These are phyloP conservation scores for Jaapia argillacea DNA, from an alignment of 768 basidiomycete species.

Conservation along the genomic window DNA sequence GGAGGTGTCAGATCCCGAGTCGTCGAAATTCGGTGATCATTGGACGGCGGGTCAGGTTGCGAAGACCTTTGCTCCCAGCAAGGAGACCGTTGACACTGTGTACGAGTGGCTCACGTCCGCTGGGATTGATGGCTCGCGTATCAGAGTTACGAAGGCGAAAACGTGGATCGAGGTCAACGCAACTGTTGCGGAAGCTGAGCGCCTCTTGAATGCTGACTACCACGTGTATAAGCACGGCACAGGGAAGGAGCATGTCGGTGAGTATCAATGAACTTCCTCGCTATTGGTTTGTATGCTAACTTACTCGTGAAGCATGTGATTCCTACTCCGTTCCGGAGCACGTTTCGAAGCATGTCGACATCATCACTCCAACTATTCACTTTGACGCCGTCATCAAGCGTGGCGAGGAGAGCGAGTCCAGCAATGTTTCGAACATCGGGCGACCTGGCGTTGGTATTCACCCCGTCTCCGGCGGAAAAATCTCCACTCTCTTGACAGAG, in stretches of 20 bases:
- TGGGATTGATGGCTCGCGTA: conserved; percentile 16
- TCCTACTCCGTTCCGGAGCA: conserved; percentile 11
- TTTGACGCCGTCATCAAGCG: conserved; percentile 4
- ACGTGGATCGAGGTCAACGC: conserved; percentile 8
- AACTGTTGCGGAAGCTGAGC: conserved; percentile 8
- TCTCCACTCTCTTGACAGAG: background rate
- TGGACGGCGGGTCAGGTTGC: conserved; percentile 22
- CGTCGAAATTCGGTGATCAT: conserved; percentile 24
- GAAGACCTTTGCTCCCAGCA: conserved; percentile 20
- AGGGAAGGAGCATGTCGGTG: conserved; percentile 1
- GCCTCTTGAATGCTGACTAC: conserved; percentile 10
- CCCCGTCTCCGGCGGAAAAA: background rate
- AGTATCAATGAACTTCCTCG: background rate
- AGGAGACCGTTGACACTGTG: conserved; percentile 18
- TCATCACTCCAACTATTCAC: conserved; percentile 9
- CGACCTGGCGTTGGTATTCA: background rate
- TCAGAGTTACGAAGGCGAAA: conserved; percentile 20
- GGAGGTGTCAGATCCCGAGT: conserved; percentile 25
- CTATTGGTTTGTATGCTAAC: background rate
- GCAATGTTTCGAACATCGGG: background rate
- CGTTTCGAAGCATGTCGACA: conserved; percentile 9
- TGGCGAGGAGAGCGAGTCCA: background rate
- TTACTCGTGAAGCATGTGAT: conserved; percentile 8
- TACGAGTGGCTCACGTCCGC: conserved; percentile 21
- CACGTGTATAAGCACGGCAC: conserved; percentile 6